Percentiles rank a stretch among this genome's conserved stretches.
Evolutionary conservation across 2,329 filamentous ascomycete species (phyloP).

Genomic region (Fusarium sp.): DNA sequence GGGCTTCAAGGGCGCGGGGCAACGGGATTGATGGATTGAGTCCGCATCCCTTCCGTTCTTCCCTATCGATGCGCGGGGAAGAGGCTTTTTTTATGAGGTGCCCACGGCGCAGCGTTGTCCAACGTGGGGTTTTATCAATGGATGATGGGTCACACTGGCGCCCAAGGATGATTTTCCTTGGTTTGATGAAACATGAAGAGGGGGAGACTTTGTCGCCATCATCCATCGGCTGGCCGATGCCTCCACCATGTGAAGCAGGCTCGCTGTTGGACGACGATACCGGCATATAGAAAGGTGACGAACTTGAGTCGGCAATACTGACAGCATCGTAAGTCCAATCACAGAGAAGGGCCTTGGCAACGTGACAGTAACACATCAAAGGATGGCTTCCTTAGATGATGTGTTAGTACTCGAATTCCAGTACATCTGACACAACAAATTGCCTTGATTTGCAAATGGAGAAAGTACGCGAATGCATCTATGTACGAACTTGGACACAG

Average conservation of each 20-base stretch:
- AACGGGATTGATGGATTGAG: constrained; percentile 38
- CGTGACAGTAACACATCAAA: constrained; percentile 37
- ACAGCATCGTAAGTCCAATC: constrained; percentile 39
- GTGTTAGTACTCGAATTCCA: constrained; percentile 20
- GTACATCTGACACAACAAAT: constrained; percentile 21
- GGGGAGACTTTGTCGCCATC: constrained; percentile 23
- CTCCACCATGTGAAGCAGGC: constrained; percentile 24
- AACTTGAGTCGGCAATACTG: constrained; percentile 28
- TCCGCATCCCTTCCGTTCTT: constrained; percentile 29
- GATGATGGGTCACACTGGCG: constrained; percentile 37
- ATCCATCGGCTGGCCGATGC: constrained; percentile 17
- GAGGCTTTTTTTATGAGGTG: constrained; percentile 25
- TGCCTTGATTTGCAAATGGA: constrained; percentile 4
- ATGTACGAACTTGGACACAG: constrained; percentile 16
- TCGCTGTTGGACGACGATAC: constrained; percentile 30
- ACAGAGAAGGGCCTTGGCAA: constrained; percentile 30
- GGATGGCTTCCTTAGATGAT: constrained; percentile 7
- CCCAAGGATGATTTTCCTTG: constrained; percentile 23
- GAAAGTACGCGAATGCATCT: constrained; percentile 35
- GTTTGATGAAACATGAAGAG: constrained; percentile 30
- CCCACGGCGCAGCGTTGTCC: constrained; percentile 39
- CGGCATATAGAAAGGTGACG: constrained; percentile 19
- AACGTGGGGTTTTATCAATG: constrained; percentile 44
- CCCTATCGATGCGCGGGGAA: constrained; percentile 30
- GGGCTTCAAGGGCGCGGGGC: constrained; percentile 39